Percentiles rank a stretch among this genome's conserved stretches.
Conservation (phyloP, 202 grass and related monocot genomes). For the Eragrostis tef region DNA sequence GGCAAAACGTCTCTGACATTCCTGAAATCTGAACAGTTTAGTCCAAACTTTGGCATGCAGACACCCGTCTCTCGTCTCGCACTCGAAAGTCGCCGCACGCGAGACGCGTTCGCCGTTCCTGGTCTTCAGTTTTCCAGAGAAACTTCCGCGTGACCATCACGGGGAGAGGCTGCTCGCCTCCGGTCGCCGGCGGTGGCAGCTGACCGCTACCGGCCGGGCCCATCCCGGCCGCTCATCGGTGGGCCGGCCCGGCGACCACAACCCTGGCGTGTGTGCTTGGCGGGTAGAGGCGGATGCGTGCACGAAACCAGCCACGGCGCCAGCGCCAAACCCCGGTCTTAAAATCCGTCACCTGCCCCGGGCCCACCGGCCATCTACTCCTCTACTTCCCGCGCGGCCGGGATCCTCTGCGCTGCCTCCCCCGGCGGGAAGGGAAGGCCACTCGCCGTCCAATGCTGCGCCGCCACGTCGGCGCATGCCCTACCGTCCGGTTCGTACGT, state of each 20-base stretch:
- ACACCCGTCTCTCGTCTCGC: background rate
- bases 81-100: background rate
- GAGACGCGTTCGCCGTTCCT: background rate
- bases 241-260: background rate
- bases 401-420: conserved; percentile 14
- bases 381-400: background rate
- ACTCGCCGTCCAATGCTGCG: background rate
- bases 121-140: background rate
- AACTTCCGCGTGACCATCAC: conserved; percentile 23
- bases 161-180: background rate
- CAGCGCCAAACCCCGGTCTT: background rate
- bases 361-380: conserved; percentile 12
- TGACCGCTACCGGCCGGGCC: background rate
- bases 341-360: background rate
- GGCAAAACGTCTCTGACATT: no score
- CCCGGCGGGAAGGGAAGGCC: background rate
- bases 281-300: background rate
- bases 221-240: background rate
- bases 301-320: background rate
- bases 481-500: background rate
- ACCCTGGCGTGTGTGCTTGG: background rate
- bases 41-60: no score
- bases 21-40: no score
- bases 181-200: no score
- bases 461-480: background rate